A percentile compares a stretch with the other conserved stretches of the same genome.
These are phyloP conservation scores for Penstemon barbatus DNA, from an alignment of 257 asterid species.

Conservation along the genomic window DNA sequence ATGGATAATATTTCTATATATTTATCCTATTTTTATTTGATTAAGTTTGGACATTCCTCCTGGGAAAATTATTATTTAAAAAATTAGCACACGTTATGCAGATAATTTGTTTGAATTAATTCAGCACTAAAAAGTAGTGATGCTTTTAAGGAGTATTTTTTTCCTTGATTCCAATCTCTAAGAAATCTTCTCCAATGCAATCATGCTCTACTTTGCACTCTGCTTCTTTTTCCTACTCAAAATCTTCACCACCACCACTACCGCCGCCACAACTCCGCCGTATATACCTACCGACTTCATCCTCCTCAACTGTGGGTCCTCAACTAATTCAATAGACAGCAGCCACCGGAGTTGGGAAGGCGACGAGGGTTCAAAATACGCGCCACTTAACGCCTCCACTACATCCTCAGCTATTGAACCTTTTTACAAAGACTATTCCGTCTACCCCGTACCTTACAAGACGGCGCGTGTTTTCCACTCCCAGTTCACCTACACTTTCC, in stretches of 20 bases:
- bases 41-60: too few species aligned
- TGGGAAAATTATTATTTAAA: too few species aligned
- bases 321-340: not conserved
- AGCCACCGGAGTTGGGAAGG: constrained; percentile 46
- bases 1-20: too few species aligned
- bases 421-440: constrained; percentile 21
- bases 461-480: constrained; percentile 45
- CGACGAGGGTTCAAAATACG: constrained; percentile 32
- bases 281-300: constrained; percentile 40
- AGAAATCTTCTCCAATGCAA: not conserved
- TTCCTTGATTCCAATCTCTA: too few species aligned
- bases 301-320: constrained; percentile 58
- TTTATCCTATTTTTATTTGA: too few species aligned
- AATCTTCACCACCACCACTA: not conserved
- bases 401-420: constrained; percentile 30
- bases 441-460: constrained; percentile 33
- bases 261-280: constrained; percentile 1
- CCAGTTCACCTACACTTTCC: constrained; percentile 46
- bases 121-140: too few species aligned
- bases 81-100: too few species aligned
- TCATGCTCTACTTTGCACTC: constrained; percentile 27
- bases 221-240: constrained; percentile 21
- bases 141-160: too few species aligned
- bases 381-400: constrained; percentile 31
- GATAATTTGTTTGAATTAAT: too few species aligned